A percentile compares a stretch with the other conserved stretches of the same genome.
Evolutionary conservation across 371 early-diverging fungal species (phyloP).

Genomic region (Lichtheimia corymbifera): DNA sequence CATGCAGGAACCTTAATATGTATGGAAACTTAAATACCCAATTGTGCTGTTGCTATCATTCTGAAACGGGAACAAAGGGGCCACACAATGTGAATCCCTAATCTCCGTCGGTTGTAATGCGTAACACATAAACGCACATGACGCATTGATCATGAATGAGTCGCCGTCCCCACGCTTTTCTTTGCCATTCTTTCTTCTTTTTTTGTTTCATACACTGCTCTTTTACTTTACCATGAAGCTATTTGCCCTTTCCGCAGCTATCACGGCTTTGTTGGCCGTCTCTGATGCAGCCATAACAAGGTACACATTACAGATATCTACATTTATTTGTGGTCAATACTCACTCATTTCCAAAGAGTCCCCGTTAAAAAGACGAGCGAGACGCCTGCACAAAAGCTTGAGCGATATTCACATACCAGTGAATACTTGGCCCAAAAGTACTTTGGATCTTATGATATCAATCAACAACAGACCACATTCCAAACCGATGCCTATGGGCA

Average conservation of each 20-base stretch:
- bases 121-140: too few relatives aligned
- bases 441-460: conserved; percentile 57
- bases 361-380: conserved; percentile 73
- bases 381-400: conserved; percentile 62
- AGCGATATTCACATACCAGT: conserved; percentile 66
- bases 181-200: not conserved
- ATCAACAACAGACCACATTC: conserved; percentile 36
- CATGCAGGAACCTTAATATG: too few relatives aligned
- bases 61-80: too few relatives aligned
- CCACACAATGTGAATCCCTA: too few relatives aligned
- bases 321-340: too few relatives aligned
- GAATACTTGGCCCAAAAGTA: conserved; percentile 77
- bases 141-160: too few relatives aligned
- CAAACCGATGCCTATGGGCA: conserved; percentile 13
- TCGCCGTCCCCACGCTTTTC: not conserved
- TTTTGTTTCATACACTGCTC: conserved; percentile 1
- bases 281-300: conserved; percentile 13
- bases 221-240: conserved; percentile 11
- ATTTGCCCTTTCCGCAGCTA: conserved; percentile 10
- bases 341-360: conserved; percentile 44
- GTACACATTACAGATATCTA: not conserved
- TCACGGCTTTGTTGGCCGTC: conserved; percentile 8
- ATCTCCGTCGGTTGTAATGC: too few relatives aligned
- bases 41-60: too few relatives aligned
- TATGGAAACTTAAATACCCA: too few relatives aligned